These are phyloP conservation scores for Fusarium sp. DNA, from an alignment of 2,329 filamentous ascomycete genomes.

Conservation along the genomic window DNA sequence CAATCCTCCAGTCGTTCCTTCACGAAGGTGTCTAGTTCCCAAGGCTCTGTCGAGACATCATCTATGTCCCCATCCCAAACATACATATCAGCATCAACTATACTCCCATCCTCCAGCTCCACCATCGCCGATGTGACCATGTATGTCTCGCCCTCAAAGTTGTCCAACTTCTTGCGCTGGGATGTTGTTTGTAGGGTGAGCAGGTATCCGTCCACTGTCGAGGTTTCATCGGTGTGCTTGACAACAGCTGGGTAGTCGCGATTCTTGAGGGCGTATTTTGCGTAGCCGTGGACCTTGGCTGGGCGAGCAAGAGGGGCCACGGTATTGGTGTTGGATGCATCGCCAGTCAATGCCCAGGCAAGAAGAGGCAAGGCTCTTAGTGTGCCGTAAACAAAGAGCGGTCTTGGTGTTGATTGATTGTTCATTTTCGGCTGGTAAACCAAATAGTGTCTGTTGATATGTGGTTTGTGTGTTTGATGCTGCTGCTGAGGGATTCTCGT, in stretches of 20 bases:
- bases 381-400: slow-evolving; percentile 46
- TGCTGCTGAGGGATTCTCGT: neutral
- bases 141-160: slow-evolving; percentile 40
- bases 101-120: slow-evolving; percentile 14
- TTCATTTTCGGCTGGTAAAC: neutral
- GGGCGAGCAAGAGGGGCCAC: slow-evolving; percentile 5
- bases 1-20: slow-evolving; percentile 42
- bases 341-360: slow-evolving; percentile 44
- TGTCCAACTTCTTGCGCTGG: slow-evolving; percentile 30
- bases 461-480: neutral
- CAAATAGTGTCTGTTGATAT: neutral
- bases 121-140: slow-evolving; percentile 17
- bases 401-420: slow-evolving; percentile 4
- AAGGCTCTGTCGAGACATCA: slow-evolving; percentile 29
- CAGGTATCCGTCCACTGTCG: slow-evolving; percentile 41
- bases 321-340: slow-evolving; percentile 29
- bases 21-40: slow-evolving; percentile 41
- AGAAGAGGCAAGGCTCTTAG: slow-evolving; percentile 43
- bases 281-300: slow-evolving; percentile 28
- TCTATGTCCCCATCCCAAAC: slow-evolving; percentile 40
- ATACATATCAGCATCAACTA: slow-evolving; percentile 45
- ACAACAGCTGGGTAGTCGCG: slow-evolving; percentile 43
- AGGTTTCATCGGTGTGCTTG: neutral
- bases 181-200: slow-evolving; percentile 35
- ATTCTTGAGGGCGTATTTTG: slow-evolving; percentile 18